Base-by-base conservation (phyloP, 208 protist species). In the Trypanosoma theileri region DNA sequence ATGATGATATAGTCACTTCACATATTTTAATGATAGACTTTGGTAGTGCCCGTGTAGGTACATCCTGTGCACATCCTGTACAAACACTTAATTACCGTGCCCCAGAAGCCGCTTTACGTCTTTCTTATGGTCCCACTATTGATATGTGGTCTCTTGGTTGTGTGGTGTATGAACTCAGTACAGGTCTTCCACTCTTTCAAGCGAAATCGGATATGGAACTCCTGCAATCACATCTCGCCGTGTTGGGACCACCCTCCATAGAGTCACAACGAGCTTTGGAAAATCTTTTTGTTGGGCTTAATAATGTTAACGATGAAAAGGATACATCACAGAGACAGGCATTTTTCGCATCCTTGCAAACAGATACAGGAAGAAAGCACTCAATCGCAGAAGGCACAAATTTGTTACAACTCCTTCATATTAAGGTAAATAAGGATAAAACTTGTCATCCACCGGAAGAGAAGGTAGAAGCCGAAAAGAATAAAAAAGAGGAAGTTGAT, bases 11-110 rank as follows among this genome's bases (percentile, higher is more conserved):
- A 4, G 64, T 76, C 26, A 69, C 84, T 21, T 89, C 68, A 40
- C 76, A 68, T 10, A 88, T 99, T 55, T 98, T 98, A 61, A 56
- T 99, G 14, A 98, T 99, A 50, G 98, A 99, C 73, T 99, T 99
- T 80, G 97, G 98, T 58, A 90, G 84, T 52, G 85, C 94, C 9
- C 98, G 93, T 61, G 77, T 93, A 42, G 68, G 68, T 4, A 78
- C 83, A 14, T 68, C 97, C 55, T 98, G 97, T 69, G 74, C 80
- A 44, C 99, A 99, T 75, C 98, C 80, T 50, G 67, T 99, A 53
- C 98, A 99, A 75, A 94, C 87, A 28, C 85, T 94, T 50, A 98
- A 97, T 68, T 98, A 98, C 80, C 97, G 99, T 69, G 87, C 92
- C 53, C 93, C 89, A 12, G 98, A 84, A 96, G 97, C 99, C 46